Conservation (phyloP, 371 early-diverging fungal genomes). For the Haplosporangium sp. region DNA sequence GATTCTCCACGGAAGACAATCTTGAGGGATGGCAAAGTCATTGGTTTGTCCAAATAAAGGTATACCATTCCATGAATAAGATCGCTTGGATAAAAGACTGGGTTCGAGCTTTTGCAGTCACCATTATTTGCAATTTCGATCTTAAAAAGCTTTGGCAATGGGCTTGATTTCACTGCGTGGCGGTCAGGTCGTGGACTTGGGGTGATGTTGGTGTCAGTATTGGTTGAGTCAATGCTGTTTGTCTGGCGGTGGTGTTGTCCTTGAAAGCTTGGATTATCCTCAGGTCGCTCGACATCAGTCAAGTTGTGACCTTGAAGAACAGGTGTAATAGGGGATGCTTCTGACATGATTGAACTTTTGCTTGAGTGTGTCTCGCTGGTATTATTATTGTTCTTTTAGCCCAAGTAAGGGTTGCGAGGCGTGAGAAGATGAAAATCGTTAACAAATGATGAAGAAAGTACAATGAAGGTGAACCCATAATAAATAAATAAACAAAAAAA, state of each 20-base stretch:
- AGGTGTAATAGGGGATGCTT: slow-evolving; percentile 9
- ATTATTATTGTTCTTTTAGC: slow-evolving; percentile 7
- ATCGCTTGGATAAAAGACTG: slow-evolving; percentile 49
- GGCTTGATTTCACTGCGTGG: slow-evolving; percentile 33
- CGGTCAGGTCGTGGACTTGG: neutral
- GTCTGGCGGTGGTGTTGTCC: slow-evolving; percentile 5
- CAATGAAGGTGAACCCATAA: neutral
- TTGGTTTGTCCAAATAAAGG: slow-evolving; percentile 52
- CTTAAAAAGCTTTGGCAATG: slow-evolving; percentile 52
- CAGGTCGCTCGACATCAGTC: neutral
- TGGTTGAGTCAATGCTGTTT: slow-evolving; percentile 12
- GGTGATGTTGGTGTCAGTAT: neutral
- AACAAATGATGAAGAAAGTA: neutral
- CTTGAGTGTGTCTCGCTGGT: slow-evolving; percentile 1
- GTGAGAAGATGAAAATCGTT: neutral
- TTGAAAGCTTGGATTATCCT: neutral
- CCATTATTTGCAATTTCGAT: slow-evolving; percentile 49
- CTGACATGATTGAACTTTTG: neutral
- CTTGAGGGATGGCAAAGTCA: slow-evolving; percentile 55
- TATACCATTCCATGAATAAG: slow-evolving; percentile 54
- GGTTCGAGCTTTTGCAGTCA: slow-evolving; percentile 47
- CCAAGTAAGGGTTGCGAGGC: neutral
- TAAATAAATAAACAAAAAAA: neutral
- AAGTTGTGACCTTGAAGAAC: slow-evolving; percentile 2
- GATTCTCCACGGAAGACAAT: slow-evolving; percentile 55